These are phyloP conservation scores for Jacaranda mimosifolia DNA, from an alignment of 257 asterid species.

Conservation along the genomic window DNA sequence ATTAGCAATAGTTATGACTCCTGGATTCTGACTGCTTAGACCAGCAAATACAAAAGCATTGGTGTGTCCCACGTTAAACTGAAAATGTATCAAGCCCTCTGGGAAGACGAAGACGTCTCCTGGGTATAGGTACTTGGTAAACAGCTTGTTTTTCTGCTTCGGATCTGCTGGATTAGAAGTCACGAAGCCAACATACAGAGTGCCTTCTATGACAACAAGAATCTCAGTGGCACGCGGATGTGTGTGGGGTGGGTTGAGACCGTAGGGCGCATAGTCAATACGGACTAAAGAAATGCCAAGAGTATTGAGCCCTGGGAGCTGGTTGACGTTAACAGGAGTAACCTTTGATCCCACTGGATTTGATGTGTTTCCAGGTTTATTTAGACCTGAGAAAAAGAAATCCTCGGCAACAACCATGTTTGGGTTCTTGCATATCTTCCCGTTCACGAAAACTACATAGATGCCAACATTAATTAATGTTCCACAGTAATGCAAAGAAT, in stretches of 20 bases:
- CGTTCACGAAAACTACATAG: not conserved
- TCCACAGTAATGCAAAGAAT: too few species aligned
- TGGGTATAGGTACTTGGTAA: too few species aligned
- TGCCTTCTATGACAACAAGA: not conserved
- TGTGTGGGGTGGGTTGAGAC: not conserved
- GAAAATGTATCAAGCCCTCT: too few species aligned
- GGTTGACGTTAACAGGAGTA: slow-evolving; percentile 12
- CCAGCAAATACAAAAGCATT: too few species aligned
- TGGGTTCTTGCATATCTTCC: not conserved
- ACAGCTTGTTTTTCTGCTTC: too few species aligned
- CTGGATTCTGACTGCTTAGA: too few species aligned
- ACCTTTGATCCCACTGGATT: not conserved
- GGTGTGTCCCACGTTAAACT: not conserved
- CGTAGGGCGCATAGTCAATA: slow-evolving; percentile 30
- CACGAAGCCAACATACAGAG: not conserved
- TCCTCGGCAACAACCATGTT: not conserved
- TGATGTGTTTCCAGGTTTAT: not conserved
- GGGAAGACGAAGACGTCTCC: too few species aligned
- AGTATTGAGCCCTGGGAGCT: slow-evolving; percentile 28
- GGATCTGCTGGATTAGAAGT: not conserved
- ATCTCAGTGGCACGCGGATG: not conserved
- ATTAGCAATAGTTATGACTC: too few species aligned
- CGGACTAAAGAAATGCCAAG: slow-evolving; percentile 41
- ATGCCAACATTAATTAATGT: too few species aligned
- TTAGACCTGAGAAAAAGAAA: not conserved